Percentiles rank a stretch among this genome's conserved stretches.
These are phyloP conservation scores for Myriosclerotinia curreyana DNA, from an alignment of 2,329 filamentous ascomycete species.

Conservation along the genomic window DNA sequence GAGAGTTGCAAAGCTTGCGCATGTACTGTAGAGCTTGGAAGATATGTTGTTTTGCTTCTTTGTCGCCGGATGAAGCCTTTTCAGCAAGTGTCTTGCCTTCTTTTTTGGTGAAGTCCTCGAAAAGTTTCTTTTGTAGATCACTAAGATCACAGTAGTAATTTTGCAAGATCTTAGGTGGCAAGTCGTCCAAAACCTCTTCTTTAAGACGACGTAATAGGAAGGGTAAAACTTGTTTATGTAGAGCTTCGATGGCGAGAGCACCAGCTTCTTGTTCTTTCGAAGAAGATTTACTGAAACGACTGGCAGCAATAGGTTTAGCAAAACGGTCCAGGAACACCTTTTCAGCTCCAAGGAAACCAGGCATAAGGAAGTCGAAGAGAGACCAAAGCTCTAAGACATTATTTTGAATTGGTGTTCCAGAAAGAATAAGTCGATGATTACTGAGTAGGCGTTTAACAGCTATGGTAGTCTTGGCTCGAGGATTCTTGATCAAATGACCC, in stretches of 20 bases:
- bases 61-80: slow-evolving; percentile 80
- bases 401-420: slow-evolving; percentile 96
- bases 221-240: slow-evolving; percentile 96
- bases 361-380: slow-evolving; percentile 98
- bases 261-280: slow-evolving; percentile 98
- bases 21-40: slow-evolving; percentile 99
- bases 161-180: slow-evolving; percentile 96
- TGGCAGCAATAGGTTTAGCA: slow-evolving; percentile 85
- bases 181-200: slow-evolving; percentile 92
- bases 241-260: slow-evolving; percentile 91
- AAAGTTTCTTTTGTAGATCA: slow-evolving; percentile 89
- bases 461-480: slow-evolving; percentile 90
- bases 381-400: slow-evolving; percentile 98
- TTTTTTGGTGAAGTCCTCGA: slow-evolving; percentile 93
- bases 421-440: slow-evolving; percentile 94
- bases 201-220: slow-evolving; percentile 95
- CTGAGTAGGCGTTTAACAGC: slow-evolving; percentile 87
- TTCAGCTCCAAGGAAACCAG: slow-evolving; percentile 91
- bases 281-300: slow-evolving; percentile 92
- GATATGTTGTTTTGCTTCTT: slow-evolving; percentile 95
- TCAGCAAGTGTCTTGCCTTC: slow-evolving; percentile 85
- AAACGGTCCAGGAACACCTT: slow-evolving; percentile 94
- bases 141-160: slow-evolving; percentile 99
- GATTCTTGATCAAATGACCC: slow-evolving; percentile 98
- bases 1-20: slow-evolving; percentile 98